phyloP scores from a whole-genome alignment of 2,329 filamentous ascomycete species.

The Knufia petricola region DNA sequence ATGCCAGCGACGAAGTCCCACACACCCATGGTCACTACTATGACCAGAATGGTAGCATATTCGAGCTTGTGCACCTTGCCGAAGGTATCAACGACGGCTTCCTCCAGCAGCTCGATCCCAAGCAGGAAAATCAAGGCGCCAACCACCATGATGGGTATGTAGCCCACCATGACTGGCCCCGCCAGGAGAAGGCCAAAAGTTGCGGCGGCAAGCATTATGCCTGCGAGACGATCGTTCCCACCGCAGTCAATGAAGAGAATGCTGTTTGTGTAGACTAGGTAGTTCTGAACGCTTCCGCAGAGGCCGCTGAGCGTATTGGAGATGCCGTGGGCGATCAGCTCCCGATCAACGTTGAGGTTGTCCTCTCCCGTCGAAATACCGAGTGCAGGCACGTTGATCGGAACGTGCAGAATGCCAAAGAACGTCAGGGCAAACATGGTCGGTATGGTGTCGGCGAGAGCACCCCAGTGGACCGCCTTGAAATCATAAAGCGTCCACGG shows the following conservation, averaged over 20 bases:
- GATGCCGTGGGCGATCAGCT: slow-evolving; percentile 83
- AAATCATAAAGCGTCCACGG: slow-evolving; percentile 95
- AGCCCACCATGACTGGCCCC: slow-evolving; percentile 81
- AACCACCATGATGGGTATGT: slow-evolving; percentile 93
- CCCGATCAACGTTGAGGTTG: slow-evolving; percentile 79
- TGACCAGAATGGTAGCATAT: slow-evolving; percentile 76
- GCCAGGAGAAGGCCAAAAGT: slow-evolving; percentile 76
- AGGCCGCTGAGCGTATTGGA: slow-evolving; percentile 86
- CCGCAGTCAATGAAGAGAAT: slow-evolving; percentile 93
- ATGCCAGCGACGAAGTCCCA: slow-evolving; percentile 97
- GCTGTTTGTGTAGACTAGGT: slow-evolving; percentile 94
- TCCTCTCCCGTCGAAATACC: slow-evolving; percentile 87
- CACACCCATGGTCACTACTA: slow-evolving; percentile 90
- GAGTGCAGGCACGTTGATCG: slow-evolving; percentile 92
- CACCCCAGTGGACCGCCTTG: slow-evolving; percentile 68
- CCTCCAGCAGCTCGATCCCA: slow-evolving; percentile 80
- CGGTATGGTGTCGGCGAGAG: slow-evolving; percentile 72
- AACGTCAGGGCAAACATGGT: slow-evolving; percentile 97
- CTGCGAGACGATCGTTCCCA: slow-evolving; percentile 75
- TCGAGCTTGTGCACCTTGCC: slow-evolving; percentile 80
- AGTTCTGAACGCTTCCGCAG: slow-evolving; percentile 84
- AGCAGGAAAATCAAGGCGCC: slow-evolving; percentile 90
- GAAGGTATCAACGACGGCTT: slow-evolving; percentile 80
- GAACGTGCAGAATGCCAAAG: slow-evolving; percentile 92
- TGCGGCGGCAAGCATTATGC: slow-evolving; percentile 68